Base-by-base conservation (phyloP, 2,329 filamentous ascomycete species). In the Mollisiaceae sp. region DNA sequence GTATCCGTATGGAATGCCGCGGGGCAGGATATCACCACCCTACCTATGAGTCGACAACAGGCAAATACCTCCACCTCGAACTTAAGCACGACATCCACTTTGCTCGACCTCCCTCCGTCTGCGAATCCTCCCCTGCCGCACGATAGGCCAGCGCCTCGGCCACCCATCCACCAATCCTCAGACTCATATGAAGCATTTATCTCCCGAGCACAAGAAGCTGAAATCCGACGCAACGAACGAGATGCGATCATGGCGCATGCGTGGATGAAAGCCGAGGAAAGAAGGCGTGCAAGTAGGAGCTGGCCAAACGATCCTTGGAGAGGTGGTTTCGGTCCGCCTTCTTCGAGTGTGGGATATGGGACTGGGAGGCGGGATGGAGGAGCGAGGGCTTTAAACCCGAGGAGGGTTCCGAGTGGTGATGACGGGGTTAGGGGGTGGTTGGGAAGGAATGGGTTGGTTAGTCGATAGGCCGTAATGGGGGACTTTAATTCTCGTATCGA, bases 241-340 rank as follows among this genome's bases (percentile, higher is more conserved):
- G 62, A 67, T 56, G 50, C 64, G 27, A 20, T 32, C 9, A 62
- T 66, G 35, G 57, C 59, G n/a, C 59, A 38, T 15, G 68, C 59
- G 14, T 70, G 70, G 67, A 36, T 20, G 22, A 63, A 61, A 36
- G 67, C 64, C 11, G 65, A 66, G 22, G 50, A 67, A 35, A 36
- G 64, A 27, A 62, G 67, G 18, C 18, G 52, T 4, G 22, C 24
- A 8, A 59, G 52, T 18, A 62, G 60, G 20, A 63, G 52, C 20
- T 65, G 65, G 65, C 64, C 64, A 18, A 39, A 57, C 15, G 68
- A 71, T 63, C 59, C 68, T 12, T 72, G 68, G 70, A 65, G 70
- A 50, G 70, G 70, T 14, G 68, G 67, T 1, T 72, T 69, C 54
- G 68, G 70, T 24, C 64, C 62, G 8, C 52, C 61, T 35, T 9